These are phyloP conservation scores for Plantago major DNA, from an alignment of 257 asterid genomes.

Conservation along the genomic window DNA sequence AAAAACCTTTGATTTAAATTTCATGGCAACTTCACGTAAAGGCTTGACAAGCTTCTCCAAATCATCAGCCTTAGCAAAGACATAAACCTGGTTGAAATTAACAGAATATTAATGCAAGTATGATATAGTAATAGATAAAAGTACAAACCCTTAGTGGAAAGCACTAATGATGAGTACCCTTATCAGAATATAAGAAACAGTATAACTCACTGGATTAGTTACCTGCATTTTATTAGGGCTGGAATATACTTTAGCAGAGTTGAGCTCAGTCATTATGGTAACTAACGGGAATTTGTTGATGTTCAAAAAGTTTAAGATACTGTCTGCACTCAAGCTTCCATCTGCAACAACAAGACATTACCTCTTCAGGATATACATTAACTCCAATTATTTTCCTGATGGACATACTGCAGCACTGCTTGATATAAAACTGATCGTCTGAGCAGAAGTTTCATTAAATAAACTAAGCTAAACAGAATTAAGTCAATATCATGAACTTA, in stretches of 20 bases:
- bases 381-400: too few species aligned
- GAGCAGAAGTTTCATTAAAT: background rate
- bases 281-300: conserved; percentile 75
- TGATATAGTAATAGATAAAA: background rate
- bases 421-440: background rate
- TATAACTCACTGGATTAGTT: conserved; percentile 17
- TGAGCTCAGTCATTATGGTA: conserved; percentile 72
- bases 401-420: background rate
- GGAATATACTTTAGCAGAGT: conserved; percentile 82
- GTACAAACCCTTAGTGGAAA: background rate
- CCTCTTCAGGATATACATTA: background rate
- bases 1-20: conserved; percentile 76
- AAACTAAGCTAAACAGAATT: background rate
- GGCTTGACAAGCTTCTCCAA: conserved; percentile 55
- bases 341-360: conserved; percentile 45
- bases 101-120: conserved; percentile 8
- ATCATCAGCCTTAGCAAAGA: conserved; percentile 66
- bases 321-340: conserved; percentile 38
- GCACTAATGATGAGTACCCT: background rate
- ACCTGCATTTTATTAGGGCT: conserved; percentile 72
- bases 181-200: background rate
- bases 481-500: conserved; percentile 32
- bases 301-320: conserved; percentile 67
- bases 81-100: conserved; percentile 53
- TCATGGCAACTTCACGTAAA: conserved; percentile 59